Evolutionary conservation across 1,284 basidiomycete species (phyloP).

Genomic region (Pseudozyma sp.): DNA sequence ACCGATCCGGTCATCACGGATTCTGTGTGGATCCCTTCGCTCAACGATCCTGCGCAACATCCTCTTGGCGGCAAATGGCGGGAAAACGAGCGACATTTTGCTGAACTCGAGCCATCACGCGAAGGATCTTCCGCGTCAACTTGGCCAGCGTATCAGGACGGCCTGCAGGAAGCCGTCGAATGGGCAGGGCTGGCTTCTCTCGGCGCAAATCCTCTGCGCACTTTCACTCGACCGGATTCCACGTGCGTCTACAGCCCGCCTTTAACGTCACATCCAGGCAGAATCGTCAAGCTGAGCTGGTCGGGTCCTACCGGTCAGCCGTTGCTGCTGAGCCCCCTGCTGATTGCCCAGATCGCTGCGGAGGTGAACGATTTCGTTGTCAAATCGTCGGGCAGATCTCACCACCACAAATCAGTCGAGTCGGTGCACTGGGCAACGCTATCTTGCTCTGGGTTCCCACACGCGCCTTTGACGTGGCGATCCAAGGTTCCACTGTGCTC

Average conservation of each 20-base stretch:
- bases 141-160: slow-evolving; percentile 26
- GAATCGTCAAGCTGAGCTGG: slow-evolving; percentile 25
- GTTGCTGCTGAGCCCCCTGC: slow-evolving; percentile 25
- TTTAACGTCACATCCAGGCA: slow-evolving; percentile 10
- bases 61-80: slow-evolving; percentile 11
- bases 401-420: not conserved
- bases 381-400: not conserved
- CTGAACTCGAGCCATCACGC: slow-evolving; percentile 17
- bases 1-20: slow-evolving; percentile 7
- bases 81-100: slow-evolving; percentile 15
- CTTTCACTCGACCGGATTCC: slow-evolving; percentile 17
- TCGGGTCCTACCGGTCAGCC: slow-evolving; percentile 4
- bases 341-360: slow-evolving; percentile 21
- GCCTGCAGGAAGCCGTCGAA: slow-evolving; percentile 35
- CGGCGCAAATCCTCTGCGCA: slow-evolving; percentile 21
- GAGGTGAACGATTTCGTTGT: slow-evolving; percentile 18
- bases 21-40: slow-evolving; percentile 41
- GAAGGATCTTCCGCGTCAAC: slow-evolving; percentile 1
- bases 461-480: slow-evolving; percentile 56
- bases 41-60: slow-evolving; percentile 10
- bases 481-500: slow-evolving; percentile 30
- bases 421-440: slow-evolving; percentile 29
- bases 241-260: slow-evolving; percentile 43
- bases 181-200: slow-evolving; percentile 42
- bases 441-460: slow-evolving; percentile 44